These are phyloP conservation scores for Ganoderma lucidum DNA, from an alignment of 1,284 basidiomycete genomes.

Conservation along the genomic window DNA sequence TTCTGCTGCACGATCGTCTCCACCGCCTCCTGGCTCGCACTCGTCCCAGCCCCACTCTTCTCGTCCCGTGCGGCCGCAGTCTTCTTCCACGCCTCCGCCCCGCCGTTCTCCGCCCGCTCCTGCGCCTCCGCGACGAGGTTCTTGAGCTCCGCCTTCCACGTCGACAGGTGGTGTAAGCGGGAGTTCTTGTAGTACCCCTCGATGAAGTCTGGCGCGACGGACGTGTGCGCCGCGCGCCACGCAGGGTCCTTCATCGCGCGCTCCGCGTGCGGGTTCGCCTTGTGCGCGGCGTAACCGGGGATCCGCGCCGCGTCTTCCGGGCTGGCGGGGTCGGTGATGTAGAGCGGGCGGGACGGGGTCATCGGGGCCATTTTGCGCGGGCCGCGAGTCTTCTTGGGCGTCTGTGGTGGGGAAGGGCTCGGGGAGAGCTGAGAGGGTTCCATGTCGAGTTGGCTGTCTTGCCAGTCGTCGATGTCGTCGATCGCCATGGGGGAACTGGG, in stretches of 20 bases:
- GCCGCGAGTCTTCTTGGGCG: conserved; percentile 24
- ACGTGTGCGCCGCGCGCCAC: conserved; percentile 91
- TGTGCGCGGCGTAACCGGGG: conserved; percentile 69
- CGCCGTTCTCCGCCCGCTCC: conserved; percentile 64
- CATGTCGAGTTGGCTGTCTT: conserved; percentile 3
- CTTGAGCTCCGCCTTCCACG: conserved; percentile 92
- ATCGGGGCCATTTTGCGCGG: conserved; percentile 15
- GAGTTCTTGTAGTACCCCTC: conserved; percentile 93
- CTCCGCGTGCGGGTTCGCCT: conserved; percentile 75
- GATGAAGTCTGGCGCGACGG: conserved; percentile 87
- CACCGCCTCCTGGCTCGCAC: conserved; percentile 39
- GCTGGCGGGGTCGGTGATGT: conserved; percentile 51
- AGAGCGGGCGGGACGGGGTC: conserved; percentile 20
- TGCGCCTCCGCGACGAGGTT: conserved; percentile 84
- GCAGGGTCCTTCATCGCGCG: conserved; percentile 81
- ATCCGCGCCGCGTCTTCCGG: conserved; percentile 51
- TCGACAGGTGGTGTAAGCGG: conserved; percentile 89
- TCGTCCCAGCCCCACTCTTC: conserved; percentile 20
- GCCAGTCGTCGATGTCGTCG: not conserved
- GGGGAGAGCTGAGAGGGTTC: conserved; percentile 11
- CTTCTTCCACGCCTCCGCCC: conserved; percentile 37
- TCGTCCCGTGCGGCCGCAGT: not conserved
- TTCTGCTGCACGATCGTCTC: conserved; percentile 39
- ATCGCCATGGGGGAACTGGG: not conserved
- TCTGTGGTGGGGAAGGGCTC: conserved; percentile 13